Evolutionary conservation across 1,284 basidiomycete species (phyloP).

Genomic region (Irpex rosettiformis): DNA sequence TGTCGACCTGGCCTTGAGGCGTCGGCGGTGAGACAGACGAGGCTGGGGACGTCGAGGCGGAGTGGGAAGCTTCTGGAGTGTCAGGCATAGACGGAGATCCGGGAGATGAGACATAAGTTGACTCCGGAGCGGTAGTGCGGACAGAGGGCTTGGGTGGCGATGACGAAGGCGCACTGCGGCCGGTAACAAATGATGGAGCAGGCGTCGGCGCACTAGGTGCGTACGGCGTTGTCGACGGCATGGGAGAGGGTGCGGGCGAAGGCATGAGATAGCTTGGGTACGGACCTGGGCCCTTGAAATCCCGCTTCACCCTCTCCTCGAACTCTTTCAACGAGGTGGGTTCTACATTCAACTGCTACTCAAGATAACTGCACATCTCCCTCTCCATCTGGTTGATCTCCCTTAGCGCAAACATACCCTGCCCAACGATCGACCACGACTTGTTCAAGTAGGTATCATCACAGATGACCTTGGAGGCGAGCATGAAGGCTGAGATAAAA

Average conservation of each 20-base stretch:
- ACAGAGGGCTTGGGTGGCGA: conserved; percentile 34
- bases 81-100: conserved; percentile 32
- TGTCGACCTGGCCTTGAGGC: conserved; percentile 44
- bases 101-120: conserved; percentile 22
- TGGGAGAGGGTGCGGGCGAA: conserved; percentile 52
- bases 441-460: conserved; percentile 97
- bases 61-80: conserved; percentile 46
- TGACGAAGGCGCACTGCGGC: conserved; percentile 33
- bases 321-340: conserved; percentile 64
- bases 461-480: conserved; percentile 87
- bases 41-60: conserved; percentile 49
- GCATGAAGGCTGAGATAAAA: conserved; percentile 94
- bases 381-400: conserved; percentile 97
- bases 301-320: conserved; percentile 55
- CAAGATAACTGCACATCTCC: conserved; percentile 86
- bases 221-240: conserved; percentile 42
- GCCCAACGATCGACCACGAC: conserved; percentile 92
- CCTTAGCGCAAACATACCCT: conserved; percentile 84
- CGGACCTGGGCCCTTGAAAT: conserved; percentile 53
- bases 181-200: conserved; percentile 41
- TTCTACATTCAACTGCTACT: conserved; percentile 86
- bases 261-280: too few relatives aligned
- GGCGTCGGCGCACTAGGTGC: conserved; percentile 26
- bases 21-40: conserved; percentile 54
- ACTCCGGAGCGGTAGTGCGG: conserved; percentile 13